A percentile compares a stretch with the other conserved stretches of the same genome.
phyloP scores from a whole-genome alignment of 805 yeast genomes.

The Cyberlindnera japonica region DNA sequence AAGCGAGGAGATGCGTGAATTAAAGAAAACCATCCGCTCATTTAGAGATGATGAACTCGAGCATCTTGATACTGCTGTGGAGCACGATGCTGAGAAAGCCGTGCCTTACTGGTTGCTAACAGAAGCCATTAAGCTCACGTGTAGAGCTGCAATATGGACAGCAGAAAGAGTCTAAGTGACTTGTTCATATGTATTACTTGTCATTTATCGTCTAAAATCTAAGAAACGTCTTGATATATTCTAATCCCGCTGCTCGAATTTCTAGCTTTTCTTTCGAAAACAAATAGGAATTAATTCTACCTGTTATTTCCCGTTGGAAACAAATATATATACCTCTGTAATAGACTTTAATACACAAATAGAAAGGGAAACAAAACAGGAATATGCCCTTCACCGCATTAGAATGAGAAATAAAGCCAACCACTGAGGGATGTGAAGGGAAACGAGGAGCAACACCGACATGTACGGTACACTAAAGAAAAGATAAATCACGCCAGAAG shows the following conservation, averaged over 20 bases:
- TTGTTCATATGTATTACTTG: not conserved
- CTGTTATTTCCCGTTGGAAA: too few species aligned
- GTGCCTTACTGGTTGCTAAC: constrained; percentile 88
- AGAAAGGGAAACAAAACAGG: too few species aligned
- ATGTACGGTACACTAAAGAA: not conserved
- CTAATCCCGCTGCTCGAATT: too few species aligned
- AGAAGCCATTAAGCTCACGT: constrained; percentile 78
- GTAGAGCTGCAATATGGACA: constrained; percentile 84
- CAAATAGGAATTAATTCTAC: too few species aligned
- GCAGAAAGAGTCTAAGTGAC: constrained; percentile 70
- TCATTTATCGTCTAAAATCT: too few species aligned
- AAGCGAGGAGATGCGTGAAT: constrained; percentile 51
- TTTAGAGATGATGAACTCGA: constrained; percentile 95
- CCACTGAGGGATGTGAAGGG: not conserved
- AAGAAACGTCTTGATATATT: too few species aligned
- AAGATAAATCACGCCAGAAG: not conserved
- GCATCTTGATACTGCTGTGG: constrained; percentile 90
- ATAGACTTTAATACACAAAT: too few species aligned
- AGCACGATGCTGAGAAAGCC: constrained; percentile 88
- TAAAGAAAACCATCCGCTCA: constrained; percentile 61
- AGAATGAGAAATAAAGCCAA: too few species aligned
- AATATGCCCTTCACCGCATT: too few species aligned
- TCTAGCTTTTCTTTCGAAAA: too few species aligned
- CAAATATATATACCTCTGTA: too few species aligned
- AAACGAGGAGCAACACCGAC: not conserved